phyloP scores from a whole-genome alignment of 805 yeast species.

The Wickerhamomyces strasburgensis region DNA sequence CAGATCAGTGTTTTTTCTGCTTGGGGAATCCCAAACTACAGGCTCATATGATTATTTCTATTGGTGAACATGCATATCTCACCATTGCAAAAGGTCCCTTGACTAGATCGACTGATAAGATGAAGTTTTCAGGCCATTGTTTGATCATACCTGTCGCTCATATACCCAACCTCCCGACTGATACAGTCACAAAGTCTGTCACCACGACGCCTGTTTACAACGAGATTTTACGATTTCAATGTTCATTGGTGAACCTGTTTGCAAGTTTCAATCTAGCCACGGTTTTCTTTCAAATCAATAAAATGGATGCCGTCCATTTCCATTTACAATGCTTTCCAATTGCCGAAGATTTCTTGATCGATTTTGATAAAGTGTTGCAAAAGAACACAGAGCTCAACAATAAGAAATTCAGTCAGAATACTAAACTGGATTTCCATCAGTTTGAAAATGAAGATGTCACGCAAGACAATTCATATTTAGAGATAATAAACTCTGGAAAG shows the following conservation, averaged over 20 bases:
- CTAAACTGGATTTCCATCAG: constrained; percentile 37
- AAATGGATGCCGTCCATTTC: constrained; percentile 61
- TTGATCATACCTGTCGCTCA: constrained; percentile 78
- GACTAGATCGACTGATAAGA: constrained; percentile 43
- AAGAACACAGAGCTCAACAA: constrained; percentile 43
- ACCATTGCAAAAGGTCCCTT: constrained; percentile 87
- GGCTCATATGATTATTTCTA: constrained; percentile 74
- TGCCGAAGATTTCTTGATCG: constrained; percentile 36
- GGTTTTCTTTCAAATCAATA: constrained; percentile 66
- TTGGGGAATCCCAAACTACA: constrained; percentile 73
- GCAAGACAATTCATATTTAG: constrained; percentile 24
- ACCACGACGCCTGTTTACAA: constrained; percentile 30
- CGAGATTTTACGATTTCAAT: constrained; percentile 46
- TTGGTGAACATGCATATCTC: constrained; percentile 60
- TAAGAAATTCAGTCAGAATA: constrained; percentile 39
- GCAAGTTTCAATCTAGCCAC: constrained; percentile 41
- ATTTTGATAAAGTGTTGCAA: constrained; percentile 42
- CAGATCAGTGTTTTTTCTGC: constrained; percentile 75
- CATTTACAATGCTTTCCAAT: constrained; percentile 78
- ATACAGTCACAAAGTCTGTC: constrained; percentile 14
- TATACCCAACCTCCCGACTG: constrained; percentile 38
- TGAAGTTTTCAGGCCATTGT: constrained; percentile 74
- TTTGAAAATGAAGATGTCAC: constrained; percentile 25
- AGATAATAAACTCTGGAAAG: constrained; percentile 24
- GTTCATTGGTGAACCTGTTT: constrained; percentile 43